These are phyloP conservation scores for Fusarium sp. DNA, from an alignment of 2,329 filamentous ascomycete species.

Conservation along the genomic window DNA sequence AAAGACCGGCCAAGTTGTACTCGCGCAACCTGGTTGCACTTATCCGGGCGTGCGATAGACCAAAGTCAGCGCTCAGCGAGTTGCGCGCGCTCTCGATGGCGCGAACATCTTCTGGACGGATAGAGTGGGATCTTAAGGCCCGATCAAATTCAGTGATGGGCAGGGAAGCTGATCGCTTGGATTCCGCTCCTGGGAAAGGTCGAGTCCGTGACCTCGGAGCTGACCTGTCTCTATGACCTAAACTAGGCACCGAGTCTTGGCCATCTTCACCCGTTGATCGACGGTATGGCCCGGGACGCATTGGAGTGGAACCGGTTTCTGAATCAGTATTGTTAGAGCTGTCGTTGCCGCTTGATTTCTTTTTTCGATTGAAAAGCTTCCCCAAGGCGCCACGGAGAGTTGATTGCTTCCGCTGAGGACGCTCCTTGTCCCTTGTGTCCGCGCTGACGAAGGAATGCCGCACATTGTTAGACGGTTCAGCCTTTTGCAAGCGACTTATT, in stretches of 20 bases:
- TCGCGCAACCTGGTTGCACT: slow-evolving; percentile 44
- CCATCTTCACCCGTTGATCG: slow-evolving; percentile 27
- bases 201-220: slow-evolving; percentile 52
- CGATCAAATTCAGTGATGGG: slow-evolving; percentile 69
- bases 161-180: slow-evolving; percentile 66
- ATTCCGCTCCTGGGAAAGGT: slow-evolving; percentile 49
- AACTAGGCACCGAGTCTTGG: slow-evolving; percentile 27
- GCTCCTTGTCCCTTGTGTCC: slow-evolving; percentile 35
- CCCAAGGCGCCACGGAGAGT: slow-evolving; percentile 65
- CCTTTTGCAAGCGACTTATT: slow-evolving; percentile 30
- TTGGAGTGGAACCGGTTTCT: slow-evolving; percentile 34
- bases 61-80: slow-evolving; percentile 59
- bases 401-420: slow-evolving; percentile 65
- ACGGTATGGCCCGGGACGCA: slow-evolving; percentile 38
- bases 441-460: slow-evolving; percentile 61
- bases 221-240: slow-evolving; percentile 30
- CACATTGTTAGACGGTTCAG: slow-evolving; percentile 50
- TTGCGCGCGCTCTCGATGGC: slow-evolving; percentile 64
- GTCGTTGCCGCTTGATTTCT: slow-evolving; percentile 50
- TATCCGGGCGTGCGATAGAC: slow-evolving; percentile 47
- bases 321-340: slow-evolving; percentile 38
- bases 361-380: slow-evolving; percentile 67
- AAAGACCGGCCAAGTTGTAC: slow-evolving; percentile 62
- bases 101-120: slow-evolving; percentile 64
- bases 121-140: slow-evolving; percentile 69